phyloP scores from a whole-genome alignment of 1,139 yeast genomes.

The Zygosaccharomyces pseudobailii region DNA sequence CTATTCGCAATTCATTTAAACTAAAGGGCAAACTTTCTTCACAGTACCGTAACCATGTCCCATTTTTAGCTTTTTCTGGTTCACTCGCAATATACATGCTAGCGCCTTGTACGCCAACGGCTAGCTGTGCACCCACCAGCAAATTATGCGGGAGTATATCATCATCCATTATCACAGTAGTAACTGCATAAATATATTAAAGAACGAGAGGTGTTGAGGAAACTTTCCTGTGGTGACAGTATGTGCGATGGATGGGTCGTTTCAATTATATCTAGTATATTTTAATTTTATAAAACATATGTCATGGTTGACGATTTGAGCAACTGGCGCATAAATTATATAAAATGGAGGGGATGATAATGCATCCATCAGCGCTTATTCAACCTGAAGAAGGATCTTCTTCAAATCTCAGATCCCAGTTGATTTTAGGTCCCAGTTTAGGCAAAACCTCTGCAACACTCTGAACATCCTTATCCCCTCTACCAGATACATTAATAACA shows the following conservation, averaged over 20 bases:
- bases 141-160: constrained; percentile 17
- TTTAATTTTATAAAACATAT: not conserved
- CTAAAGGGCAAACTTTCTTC: constrained; percentile 6
- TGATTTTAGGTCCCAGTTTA: constrained; percentile 78
- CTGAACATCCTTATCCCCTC: constrained; percentile 99
- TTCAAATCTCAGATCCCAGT: constrained; percentile 94
- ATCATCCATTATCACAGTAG: constrained; percentile 16
- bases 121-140: constrained; percentile 30
- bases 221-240: not conserved
- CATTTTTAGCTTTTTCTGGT: constrained; percentile 1
- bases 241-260: not conserved
- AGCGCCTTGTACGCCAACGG: constrained; percentile 26
- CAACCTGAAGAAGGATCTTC: constrained; percentile 28
- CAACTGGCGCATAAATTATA: not conserved
- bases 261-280: not conserved
- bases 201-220: not conserved
- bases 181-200: not conserved
- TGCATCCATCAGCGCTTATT: not conserved
- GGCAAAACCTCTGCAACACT: constrained; percentile 95
- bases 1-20: constrained; percentile 5
- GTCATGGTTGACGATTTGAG: constrained; percentile 1
- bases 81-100: constrained; percentile 17
- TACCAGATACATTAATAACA: constrained; percentile 87
- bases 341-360: not conserved
- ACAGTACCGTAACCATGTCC: constrained; percentile 8